Evolutionary conservation across 1,139 yeast genomes (phyloP).

Genomic region (Hyphopichia fennica): DNA sequence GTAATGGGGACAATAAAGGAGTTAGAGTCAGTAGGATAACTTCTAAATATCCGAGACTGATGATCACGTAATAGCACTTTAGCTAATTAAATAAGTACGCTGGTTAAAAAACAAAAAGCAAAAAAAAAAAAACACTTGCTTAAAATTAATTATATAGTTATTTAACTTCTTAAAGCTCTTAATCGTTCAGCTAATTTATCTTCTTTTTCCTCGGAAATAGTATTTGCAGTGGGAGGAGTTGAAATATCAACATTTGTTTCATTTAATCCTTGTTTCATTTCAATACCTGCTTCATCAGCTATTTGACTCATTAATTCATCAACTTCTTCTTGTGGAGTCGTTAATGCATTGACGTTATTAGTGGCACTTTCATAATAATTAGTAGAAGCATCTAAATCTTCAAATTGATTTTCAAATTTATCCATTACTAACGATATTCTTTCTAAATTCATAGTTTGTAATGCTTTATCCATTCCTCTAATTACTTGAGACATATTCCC

Average conservation of each 20-base stretch:
- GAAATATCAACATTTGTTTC: conserved; percentile 51
- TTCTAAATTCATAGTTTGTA: conserved; percentile 94
- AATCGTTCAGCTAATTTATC: conserved; percentile 85
- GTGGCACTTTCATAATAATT: conserved; percentile 92
- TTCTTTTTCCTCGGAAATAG: conserved; percentile 71
- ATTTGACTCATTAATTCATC: conserved; percentile 89
- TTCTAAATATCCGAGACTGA: too few species aligned
- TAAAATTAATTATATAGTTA: too few species aligned
- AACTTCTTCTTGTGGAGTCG: conserved; percentile 94
- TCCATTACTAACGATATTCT: conserved; percentile 94
- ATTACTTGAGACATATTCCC: conserved; percentile 94
- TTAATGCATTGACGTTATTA: conserved; percentile 80
- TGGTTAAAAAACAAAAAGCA: too few species aligned
- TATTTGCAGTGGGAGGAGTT: conserved; percentile 40
- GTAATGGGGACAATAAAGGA: too few species aligned
- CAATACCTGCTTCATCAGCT: conserved; percentile 97
- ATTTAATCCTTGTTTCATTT: conserved; percentile 76
- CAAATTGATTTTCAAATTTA: conserved; percentile 93
- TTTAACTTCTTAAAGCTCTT: conserved; percentile 59
- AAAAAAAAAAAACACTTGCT: too few species aligned
- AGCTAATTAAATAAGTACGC: too few species aligned
- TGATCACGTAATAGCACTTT: too few species aligned
- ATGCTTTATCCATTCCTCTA: conserved; percentile 93
- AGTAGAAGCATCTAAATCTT: conserved; percentile 91
- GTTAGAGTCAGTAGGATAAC: too few species aligned